Evolutionary conservation across 306 rosid species (phyloP).

Genomic region (Comarum palustre): DNA sequence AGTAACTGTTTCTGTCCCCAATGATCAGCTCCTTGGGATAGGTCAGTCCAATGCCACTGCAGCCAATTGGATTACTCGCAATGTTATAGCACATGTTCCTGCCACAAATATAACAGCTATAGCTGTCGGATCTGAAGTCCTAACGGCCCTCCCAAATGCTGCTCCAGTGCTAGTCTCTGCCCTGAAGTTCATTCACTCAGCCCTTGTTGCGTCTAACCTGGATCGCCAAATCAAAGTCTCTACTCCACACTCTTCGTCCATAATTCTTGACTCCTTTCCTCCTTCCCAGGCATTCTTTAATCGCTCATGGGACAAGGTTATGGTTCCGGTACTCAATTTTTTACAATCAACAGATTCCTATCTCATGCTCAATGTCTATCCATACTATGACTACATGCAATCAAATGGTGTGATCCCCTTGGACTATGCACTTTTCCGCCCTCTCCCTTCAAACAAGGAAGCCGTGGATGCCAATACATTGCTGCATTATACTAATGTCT

Average conservation of each 20-base stretch:
- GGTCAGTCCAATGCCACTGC: constrained; percentile 96
- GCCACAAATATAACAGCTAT: constrained; percentile 84
- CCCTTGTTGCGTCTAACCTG: constrained; percentile 80
- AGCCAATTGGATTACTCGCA: constrained; percentile 86
- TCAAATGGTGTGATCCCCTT: constrained; percentile 81
- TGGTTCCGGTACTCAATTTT: constrained; percentile 76
- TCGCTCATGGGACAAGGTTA: constrained; percentile 83
- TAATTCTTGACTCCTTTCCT: constrained; percentile 91
- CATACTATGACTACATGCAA: constrained; percentile 82
- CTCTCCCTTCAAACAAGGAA: constrained; percentile 89
- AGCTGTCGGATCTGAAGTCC: constrained; percentile 87
- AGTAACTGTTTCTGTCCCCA: constrained; percentile 77
- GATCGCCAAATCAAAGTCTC: constrained; percentile 82
- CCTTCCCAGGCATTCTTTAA: constrained; percentile 95
- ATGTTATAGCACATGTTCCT: constrained; percentile 83
- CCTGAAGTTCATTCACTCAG: constrained; percentile 77
- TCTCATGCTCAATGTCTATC: constrained; percentile 90
- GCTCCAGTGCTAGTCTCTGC: constrained; percentile 90
- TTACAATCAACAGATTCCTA: constrained; percentile 76
- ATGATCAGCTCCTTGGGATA: constrained; percentile 84
- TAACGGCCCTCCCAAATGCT: constrained; percentile 75
- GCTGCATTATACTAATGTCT: constrained; percentile 89
- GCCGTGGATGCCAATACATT: constrained; percentile 89
- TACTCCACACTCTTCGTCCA: constrained; percentile 73
- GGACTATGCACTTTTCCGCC: constrained; percentile 92